Base-by-base conservation (phyloP, 2,329 filamentous ascomycete genomes). In the Parastagonospora avenae region DNA sequence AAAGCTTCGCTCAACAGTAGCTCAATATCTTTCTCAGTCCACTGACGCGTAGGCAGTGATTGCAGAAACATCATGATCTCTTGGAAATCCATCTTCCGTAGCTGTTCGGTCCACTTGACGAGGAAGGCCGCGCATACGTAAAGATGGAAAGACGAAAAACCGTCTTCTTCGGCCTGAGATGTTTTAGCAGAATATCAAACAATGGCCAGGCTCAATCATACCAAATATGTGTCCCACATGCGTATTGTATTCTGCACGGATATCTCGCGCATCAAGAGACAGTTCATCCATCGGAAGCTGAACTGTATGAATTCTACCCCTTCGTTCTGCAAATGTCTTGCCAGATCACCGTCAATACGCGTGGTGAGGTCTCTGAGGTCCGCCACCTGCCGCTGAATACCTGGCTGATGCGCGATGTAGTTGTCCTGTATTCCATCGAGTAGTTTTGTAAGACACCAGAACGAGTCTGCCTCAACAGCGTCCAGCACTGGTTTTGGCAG, bases 41-140 rank as follows among this genome's bases (percentile, higher is more conserved):
- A 99, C 47, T 88, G 84, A 63, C 89, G 88, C 6, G 95, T 99
- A 2, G 95, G 94, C 50, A 99, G 79, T 38, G 91, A 90, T 76
- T 99, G 94, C 47, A 99, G 79, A 71, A 99, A 99, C 93, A 99
- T 99, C 92, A 99, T 97, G 52, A 96, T 88, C 74, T 97, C 93
- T 78, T 97, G 85, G 61, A 97, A 97, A 73, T 99, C 94, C 93
- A 97, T 97, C 74, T 92, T 94, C 54, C 93, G 83, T 39, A 99
- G 82, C 72, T 95, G 91, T 62, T 94, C 89, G 6, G 93, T 96
- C 95, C 95, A 99, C 74, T 99, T 99, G 46, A 97, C 94, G 24
- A 99, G 81, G 71, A 99, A 97, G 4, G 94, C 94, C 19, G 94
- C 94, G 74, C 95, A 99, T 33, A 99, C 94, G 72, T 99, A 99